Evolutionary conservation across 805 yeast genomes (phyloP).

Genomic region (Metschnikowia corniflorae): DNA sequence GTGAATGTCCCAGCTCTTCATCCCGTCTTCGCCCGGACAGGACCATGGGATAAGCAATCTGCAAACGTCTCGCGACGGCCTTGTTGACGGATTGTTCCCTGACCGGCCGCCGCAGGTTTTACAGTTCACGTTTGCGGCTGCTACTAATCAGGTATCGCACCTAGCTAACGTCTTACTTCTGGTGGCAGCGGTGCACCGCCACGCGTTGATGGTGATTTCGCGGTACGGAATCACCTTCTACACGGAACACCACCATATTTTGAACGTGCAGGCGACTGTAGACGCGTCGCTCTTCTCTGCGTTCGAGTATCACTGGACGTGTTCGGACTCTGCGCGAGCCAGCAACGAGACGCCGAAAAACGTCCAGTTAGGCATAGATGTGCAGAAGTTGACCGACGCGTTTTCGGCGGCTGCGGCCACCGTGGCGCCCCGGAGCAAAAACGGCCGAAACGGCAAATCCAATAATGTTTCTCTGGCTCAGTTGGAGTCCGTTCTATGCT

Average conservation of each 20-base stretch:
- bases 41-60: not conserved
- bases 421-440: slow-evolving; percentile 9
- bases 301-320: slow-evolving; percentile 22
- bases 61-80: not conserved
- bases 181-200: slow-evolving; percentile 28
- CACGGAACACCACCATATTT: slow-evolving; percentile 35
- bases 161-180: slow-evolving; percentile 35
- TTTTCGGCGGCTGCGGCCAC: slow-evolving; percentile 31
- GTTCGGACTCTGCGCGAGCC: not conserved
- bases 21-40: slow-evolving; percentile 15
- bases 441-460: slow-evolving; percentile 1
- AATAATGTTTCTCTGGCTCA: not conserved
- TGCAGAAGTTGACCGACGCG: slow-evolving; percentile 33
- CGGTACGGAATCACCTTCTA: slow-evolving; percentile 32
- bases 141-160: slow-evolving; percentile 37
- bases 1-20: slow-evolving; percentile 11
- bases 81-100: not conserved
- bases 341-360: not conserved
- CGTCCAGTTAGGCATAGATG: slow-evolving; percentile 33
- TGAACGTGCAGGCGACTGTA: slow-evolving; percentile 32
- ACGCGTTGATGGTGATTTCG: slow-evolving; percentile 34
- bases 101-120: not conserved
- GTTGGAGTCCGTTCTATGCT: slow-evolving; percentile 25
- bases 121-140: slow-evolving; percentile 26
- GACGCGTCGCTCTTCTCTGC: slow-evolving; percentile 36